phyloP scores from a whole-genome alignment of 139 green algal species.

The Helicosporidium sp. region DNA sequence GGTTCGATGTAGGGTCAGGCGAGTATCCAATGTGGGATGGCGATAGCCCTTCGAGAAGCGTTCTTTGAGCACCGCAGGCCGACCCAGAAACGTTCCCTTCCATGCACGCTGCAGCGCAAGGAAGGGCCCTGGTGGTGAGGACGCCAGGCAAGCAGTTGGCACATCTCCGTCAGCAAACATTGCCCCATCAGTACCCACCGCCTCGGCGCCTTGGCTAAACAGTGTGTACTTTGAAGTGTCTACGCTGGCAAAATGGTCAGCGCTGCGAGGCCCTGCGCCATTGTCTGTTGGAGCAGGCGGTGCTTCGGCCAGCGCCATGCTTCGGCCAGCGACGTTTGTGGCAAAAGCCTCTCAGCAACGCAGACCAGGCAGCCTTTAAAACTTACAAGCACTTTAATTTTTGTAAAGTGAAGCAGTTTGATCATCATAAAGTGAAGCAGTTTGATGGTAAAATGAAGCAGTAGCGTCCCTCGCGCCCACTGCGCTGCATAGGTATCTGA shows the following conservation, averaged over 20 bases:
- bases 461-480: too few relatives aligned
- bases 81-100: slow-evolving; percentile 25
- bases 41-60: slow-evolving; percentile 72
- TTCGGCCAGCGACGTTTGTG: too few relatives aligned
- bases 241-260: too few relatives aligned
- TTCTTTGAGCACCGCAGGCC: slow-evolving; percentile 52
- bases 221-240: slow-evolving; percentile 5
- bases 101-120: slow-evolving; percentile 29
- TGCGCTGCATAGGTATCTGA: too few relatives aligned
- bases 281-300: too few relatives aligned
- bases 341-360: too few relatives aligned
- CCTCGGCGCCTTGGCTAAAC: slow-evolving; percentile 20
- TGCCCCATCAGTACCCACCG: too few relatives aligned
- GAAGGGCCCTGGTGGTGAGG: not conserved
- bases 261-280: not conserved
- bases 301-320: too few relatives aligned
- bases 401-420: not conserved
- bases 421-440: slow-evolving; percentile 3
- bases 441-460: too few relatives aligned
- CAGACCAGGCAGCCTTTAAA: too few relatives aligned
- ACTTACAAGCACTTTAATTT: too few relatives aligned
- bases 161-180: not conserved
- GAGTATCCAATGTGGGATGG: slow-evolving; percentile 47
- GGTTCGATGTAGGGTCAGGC: slow-evolving; percentile 42
- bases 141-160: not conserved